Percentiles rank a stretch among this genome's conserved stretches.
These are phyloP conservation scores for Aphanomyces stellatus DNA, from an alignment of 352 stramenopile genomes.

Conservation along the genomic window DNA sequence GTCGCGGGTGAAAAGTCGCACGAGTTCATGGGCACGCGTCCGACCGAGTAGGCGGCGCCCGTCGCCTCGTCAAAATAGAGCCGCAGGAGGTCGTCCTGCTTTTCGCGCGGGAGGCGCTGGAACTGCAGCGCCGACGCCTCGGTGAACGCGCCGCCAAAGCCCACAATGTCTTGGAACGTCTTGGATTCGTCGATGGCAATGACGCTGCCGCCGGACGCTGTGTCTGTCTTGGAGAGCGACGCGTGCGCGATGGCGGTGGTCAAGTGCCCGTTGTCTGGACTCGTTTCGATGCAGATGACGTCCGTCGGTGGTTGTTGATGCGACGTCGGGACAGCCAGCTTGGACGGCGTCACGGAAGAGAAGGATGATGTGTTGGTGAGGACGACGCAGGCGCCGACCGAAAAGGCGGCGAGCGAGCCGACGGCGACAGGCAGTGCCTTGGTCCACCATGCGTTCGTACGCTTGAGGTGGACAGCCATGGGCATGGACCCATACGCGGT, in stretches of 20 bases:
- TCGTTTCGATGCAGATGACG: background rate
- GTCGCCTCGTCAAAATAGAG: conserved; percentile 20
- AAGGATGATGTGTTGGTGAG: too few relatives aligned
- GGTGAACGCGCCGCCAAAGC: conserved; percentile 54
- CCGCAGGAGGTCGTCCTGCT: background rate
- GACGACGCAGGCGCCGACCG: background rate
- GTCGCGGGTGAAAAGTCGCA: conserved; percentile 43
- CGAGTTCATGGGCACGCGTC: conserved; percentile 39
- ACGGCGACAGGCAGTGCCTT: background rate
- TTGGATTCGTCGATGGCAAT: background rate
- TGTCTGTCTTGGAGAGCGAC: background rate
- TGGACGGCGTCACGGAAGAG: background rate
- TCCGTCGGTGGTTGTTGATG: background rate
- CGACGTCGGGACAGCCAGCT: background rate
- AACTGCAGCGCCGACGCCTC: conserved; percentile 36
- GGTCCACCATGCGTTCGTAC: background rate
- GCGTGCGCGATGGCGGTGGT: background rate
- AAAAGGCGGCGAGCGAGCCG: background rate
- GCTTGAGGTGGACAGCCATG: background rate
- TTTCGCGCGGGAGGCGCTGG: conserved; percentile 17
- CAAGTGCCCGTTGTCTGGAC: background rate
- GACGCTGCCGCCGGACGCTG: background rate
- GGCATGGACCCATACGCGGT: background rate
- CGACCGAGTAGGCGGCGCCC: conserved; percentile 38
- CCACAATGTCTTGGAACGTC: conserved; percentile 19